phyloP scores from a whole-genome alignment of 2,329 filamentous ascomycete species.

The Nannizziopsis arthrosporioides region DNA sequence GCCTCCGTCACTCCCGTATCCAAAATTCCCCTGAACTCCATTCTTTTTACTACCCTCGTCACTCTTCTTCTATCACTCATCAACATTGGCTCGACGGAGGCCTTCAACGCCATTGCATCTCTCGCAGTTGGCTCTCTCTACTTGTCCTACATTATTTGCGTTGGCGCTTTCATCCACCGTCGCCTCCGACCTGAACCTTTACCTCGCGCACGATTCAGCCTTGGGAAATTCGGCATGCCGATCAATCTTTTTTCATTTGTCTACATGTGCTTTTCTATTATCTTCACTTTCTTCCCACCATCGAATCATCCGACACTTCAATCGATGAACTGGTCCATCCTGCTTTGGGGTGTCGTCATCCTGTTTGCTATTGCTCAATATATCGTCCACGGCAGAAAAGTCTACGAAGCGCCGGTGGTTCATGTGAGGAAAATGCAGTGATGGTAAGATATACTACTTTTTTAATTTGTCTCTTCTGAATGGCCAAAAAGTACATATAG shows the following conservation, averaged over 20 bases:
- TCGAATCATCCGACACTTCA: slow-evolving; percentile 22
- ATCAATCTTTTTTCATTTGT: slow-evolving; percentile 29
- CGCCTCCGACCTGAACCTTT: slow-evolving; percentile 23
- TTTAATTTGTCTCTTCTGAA: not conserved
- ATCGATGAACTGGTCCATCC: slow-evolving; percentile 32
- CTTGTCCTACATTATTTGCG: slow-evolving; percentile 30
- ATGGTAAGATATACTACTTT: not conserved
- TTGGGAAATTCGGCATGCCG: slow-evolving; percentile 22
- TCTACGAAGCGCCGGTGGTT: slow-evolving; percentile 14
- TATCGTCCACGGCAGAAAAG: slow-evolving; percentile 14
- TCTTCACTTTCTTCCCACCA: slow-evolving; percentile 28
- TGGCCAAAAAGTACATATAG: no score
- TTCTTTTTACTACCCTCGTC: slow-evolving; percentile 22
- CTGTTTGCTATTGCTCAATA: slow-evolving; percentile 16
- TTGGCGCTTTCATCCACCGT: slow-evolving; percentile 26
- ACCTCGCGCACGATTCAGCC: slow-evolving; percentile 13
- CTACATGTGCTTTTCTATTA: slow-evolving; percentile 24
- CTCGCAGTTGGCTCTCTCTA: slow-evolving; percentile 30
- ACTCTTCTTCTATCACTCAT: slow-evolving; percentile 26
- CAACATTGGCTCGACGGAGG: slow-evolving; percentile 31
- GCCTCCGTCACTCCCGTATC: slow-evolving; percentile 16
- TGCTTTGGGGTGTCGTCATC: slow-evolving; percentile 22
- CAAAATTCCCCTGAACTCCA: slow-evolving; percentile 19
- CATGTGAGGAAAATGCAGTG: slow-evolving; percentile 9
- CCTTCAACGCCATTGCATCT: slow-evolving; percentile 31